Conservation (phyloP, 768 basidiomycete species). For the Auricularia cornea region DNA sequence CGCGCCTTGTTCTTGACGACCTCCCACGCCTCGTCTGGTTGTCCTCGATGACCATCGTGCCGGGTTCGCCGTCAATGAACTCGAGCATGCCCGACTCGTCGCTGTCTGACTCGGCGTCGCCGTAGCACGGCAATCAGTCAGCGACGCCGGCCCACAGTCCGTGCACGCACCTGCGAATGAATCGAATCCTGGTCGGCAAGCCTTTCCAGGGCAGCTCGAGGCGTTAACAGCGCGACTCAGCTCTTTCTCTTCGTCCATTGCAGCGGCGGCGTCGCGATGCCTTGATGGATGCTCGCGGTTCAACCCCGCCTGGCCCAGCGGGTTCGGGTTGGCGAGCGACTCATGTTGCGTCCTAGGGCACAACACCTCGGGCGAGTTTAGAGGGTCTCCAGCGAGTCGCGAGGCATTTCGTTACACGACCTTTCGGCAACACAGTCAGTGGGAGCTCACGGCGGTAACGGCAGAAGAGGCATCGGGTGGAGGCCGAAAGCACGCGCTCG, state of each 20-base stretch:
- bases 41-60: not conserved
- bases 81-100: not conserved
- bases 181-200: slow-evolving; percentile 48
- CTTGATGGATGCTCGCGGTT: too few species aligned
- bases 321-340: slow-evolving; percentile 48
- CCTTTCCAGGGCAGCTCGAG: slow-evolving; percentile 25
- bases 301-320: slow-evolving; percentile 69
- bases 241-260: slow-evolving; percentile 22
- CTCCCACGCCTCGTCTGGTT: not conserved
- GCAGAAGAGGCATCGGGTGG: too few species aligned
- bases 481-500: too few species aligned
- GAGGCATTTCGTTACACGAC: not conserved
- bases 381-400: slow-evolving; percentile 46
- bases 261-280: slow-evolving; percentile 7
- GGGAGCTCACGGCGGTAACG: not conserved
- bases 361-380: slow-evolving; percentile 59
- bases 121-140: not conserved
- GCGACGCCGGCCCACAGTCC: not conserved
- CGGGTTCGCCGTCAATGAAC: not conserved
- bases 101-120: not conserved
- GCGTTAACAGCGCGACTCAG: slow-evolving; percentile 8
- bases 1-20: not conserved
- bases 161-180: slow-evolving; percentile 54
- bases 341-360: slow-evolving; percentile 61
- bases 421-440: not conserved